Conservation (phyloP, 2,329 filamentous ascomycete species). For the Colletotrichum zoysiae region DNA sequence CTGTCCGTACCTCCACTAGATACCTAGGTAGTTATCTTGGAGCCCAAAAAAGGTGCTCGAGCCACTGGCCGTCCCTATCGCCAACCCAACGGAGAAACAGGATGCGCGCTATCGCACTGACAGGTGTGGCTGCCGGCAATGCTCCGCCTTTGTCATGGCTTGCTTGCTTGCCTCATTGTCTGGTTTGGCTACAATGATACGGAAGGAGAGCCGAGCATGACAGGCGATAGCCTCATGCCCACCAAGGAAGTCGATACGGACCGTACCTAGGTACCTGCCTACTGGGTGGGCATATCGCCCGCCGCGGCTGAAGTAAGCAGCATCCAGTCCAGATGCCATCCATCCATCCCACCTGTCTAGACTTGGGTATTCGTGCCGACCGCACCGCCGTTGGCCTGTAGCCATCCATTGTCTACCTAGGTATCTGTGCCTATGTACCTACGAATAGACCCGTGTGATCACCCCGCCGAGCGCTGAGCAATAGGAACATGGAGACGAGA, state of each 20-base stretch:
- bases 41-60: constrained; percentile 9
- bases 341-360: not conserved
- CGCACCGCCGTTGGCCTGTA: constrained; percentile 18
- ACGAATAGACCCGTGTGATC: constrained; percentile 22
- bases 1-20: not conserved
- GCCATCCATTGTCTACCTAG: constrained; percentile 1
- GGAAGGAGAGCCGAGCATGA: constrained; percentile 10
- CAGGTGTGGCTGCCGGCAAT: constrained; percentile 16
- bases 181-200: constrained; percentile 21
- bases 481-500: constrained; percentile 35
- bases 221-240: constrained; percentile 18
- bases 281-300: not conserved
- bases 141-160: constrained; percentile 17
- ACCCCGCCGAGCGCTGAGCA: constrained; percentile 33
- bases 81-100: not conserved
- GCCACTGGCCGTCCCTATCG: constrained; percentile 8
- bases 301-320: constrained; percentile 3
- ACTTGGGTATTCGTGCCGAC: not conserved
- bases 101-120: not conserved
- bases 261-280: no score
- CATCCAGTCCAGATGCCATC: not conserved
- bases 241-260: constrained; percentile 2
- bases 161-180: constrained; percentile 21
- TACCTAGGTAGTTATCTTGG: not conserved
- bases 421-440: no score